These are phyloP conservation scores for Euphrasia confusa DNA, from an alignment of 257 asterid species.

Conservation along the genomic window DNA sequence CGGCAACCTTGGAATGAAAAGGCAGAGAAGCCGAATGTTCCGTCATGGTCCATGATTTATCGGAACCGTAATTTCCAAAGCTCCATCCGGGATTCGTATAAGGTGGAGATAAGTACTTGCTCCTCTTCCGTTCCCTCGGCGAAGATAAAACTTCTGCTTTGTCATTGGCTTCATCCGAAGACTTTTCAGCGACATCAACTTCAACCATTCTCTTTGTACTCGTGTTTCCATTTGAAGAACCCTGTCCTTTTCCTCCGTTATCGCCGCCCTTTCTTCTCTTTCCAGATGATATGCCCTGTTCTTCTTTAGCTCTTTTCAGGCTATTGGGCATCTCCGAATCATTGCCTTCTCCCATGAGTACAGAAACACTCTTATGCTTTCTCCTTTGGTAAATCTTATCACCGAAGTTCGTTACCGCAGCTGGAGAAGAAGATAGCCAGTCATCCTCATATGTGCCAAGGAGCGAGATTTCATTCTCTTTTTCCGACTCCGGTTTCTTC, in stretches of 20 bases:
- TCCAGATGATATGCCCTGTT: conserved; percentile 18
- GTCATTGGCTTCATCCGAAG: conserved; percentile 7
- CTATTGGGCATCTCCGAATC: conserved; percentile 14
- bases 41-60: conserved; percentile 21
- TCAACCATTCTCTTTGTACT: conserved; percentile 29
- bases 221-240: conserved; percentile 1
- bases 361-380: conserved; percentile 75
- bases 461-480: conserved; percentile 30
- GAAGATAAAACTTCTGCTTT: conserved; percentile 5
- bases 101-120: conserved; percentile 80
- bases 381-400: conserved; percentile 34
- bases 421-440: conserved; percentile 19
- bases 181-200: conserved; percentile 7
- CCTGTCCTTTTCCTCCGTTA: background rate
- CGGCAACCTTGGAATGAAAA: conserved; percentile 5
- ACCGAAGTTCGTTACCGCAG: conserved; percentile 24
- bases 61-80: conserved; percentile 23
- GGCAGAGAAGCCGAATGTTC: conserved; percentile 28
- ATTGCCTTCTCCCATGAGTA: conserved; percentile 37
- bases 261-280: conserved; percentile 14
- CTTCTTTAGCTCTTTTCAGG: conserved; percentile 24
- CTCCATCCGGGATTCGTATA: conserved; percentile 35
- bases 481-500: background rate
- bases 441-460: conserved; percentile 44
- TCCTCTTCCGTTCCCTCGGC: conserved; percentile 82